Evolutionary conservation across 352 stramenopile genomes (phyloP), one percentile per base, ranked within the genome.

Genomic region (Plasmopara viticola): DNA sequence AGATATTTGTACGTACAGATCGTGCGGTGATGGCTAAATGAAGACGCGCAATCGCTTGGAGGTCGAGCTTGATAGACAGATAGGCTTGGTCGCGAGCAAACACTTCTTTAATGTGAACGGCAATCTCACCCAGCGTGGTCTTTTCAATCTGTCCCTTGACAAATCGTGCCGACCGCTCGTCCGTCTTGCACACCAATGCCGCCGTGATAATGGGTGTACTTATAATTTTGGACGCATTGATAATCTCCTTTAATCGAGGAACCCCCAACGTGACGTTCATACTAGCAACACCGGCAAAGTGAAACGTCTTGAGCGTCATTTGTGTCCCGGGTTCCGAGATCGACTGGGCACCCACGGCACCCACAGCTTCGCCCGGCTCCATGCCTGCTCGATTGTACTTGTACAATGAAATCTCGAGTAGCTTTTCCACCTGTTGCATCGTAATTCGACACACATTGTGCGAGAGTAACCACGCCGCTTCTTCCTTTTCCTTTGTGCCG

Each of bases 211-310:
- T 99, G 30, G 97, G 97, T 31, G 97, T 99, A 43, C 91, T 98
- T 58, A 99, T 99, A 10, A 87, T 78, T 68, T 98, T 98, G 10
- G 90, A 96, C 1, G 90, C 93, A 58, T 97, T 97, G 61, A 98
- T 97, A 55, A 98, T 97, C 58, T 97, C 92, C 71, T 98, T 98
- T 20, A 99, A 75, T 43, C 97, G 94, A n/a, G 97, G 97, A 37
- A 99, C 97, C 78, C 97, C 97, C 6, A 99, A 84, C 25, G 97
- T 99, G 37, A 99, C 97, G 76, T 99, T 99, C 97, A 99, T 99
- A 51, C 90, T 98, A 20, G 96, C 98, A 43, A 99, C 97, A 68
- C 97, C 97, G 35, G 96, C 96, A 82, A 99, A 99, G 76, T 99
- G 97, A 66, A 99, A 99, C 18, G 96, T 99, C 70, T 99, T 98